These are phyloP conservation scores for Crithidia fasciculata DNA, from an alignment of 208 protist genomes.

Conservation along the genomic window DNA sequence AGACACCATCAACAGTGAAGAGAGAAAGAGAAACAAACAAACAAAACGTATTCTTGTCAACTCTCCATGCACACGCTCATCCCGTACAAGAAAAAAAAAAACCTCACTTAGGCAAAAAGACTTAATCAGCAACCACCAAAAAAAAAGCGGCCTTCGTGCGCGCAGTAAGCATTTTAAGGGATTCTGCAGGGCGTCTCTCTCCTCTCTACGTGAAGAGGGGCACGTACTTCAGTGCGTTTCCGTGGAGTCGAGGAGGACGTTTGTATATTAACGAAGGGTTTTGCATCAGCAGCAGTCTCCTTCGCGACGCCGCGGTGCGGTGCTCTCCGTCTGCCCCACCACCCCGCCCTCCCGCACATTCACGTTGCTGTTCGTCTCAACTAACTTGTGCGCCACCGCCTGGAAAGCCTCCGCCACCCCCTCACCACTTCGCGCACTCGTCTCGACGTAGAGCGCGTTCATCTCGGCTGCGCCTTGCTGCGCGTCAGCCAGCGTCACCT, in stretches of 20 bases:
- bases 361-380: slow-evolving; percentile 59
- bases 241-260: no score
- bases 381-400: slow-evolving; percentile 49
- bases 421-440: slow-evolving; percentile 73
- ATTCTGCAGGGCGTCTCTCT: no score
- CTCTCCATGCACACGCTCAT: no score
- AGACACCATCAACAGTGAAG: no score
- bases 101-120: no score
- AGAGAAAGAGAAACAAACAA: no score
- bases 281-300: slow-evolving; percentile 5
- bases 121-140: neutral
- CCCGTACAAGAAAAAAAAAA: no score
- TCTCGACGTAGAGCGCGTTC: slow-evolving; percentile 66
- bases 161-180: no score
- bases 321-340: slow-evolving; percentile 37
- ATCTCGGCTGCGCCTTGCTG: slow-evolving; percentile 51
- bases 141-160: neutral
- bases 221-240: no score
- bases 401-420: slow-evolving; percentile 80
- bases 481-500: slow-evolving; percentile 64
- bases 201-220: no score
- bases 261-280: no score
- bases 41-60: no score
- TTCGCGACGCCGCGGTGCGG: slow-evolving; percentile 4
- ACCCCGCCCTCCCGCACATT: slow-evolving; percentile 79